These are phyloP conservation scores for Boletus coccyginus DNA, from an alignment of 768 basidiomycete species.

Conservation along the genomic window DNA sequence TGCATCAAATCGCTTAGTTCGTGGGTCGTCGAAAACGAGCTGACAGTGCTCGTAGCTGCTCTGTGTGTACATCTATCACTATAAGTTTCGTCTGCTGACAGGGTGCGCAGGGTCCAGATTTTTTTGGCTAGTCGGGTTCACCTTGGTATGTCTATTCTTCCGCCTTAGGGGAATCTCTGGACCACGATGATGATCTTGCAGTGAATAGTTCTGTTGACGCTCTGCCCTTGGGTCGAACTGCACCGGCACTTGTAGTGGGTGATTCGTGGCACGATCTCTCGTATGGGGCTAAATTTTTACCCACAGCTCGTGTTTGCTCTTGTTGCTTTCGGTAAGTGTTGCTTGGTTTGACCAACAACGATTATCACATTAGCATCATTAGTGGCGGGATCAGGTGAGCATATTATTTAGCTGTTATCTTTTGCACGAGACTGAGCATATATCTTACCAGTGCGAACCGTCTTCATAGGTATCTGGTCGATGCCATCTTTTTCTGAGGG, in stretches of 20 bases:
- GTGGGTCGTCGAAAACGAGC: slow-evolving; percentile 16
- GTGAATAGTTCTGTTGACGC: not conserved
- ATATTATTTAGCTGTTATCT: not conserved
- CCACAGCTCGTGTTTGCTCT: slow-evolving; percentile 9
- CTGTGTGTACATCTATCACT: slow-evolving; percentile 5
- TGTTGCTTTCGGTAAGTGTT: slow-evolving; percentile 10
- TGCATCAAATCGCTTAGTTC: slow-evolving; percentile 1
- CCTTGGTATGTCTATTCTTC: slow-evolving; percentile 1
- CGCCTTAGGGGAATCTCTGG: not conserved
- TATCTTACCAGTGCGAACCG: slow-evolving; percentile 9
- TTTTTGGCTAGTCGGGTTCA: slow-evolving; percentile 13
- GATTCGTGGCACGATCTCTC: not conserved
- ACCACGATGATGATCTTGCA: not conserved
- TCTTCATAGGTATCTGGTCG: slow-evolving; percentile 9
- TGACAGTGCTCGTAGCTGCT: slow-evolving; percentile 15
- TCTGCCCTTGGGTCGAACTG: slow-evolving; percentile 12
- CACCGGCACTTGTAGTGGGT: slow-evolving; percentile 11
- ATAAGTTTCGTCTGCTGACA: not conserved
- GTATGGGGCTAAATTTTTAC: not conserved
- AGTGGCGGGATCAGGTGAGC: slow-evolving; percentile 9
- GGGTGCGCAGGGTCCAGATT: slow-evolving; percentile 7
- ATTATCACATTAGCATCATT: not conserved
- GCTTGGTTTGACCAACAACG: not conserved
- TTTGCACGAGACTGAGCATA: slow-evolving; percentile 3
- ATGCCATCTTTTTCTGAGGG: not conserved